Base-by-base conservation (phyloP, 2,329 filamentous ascomycete genomes). In the Calonectria montana region DNA sequence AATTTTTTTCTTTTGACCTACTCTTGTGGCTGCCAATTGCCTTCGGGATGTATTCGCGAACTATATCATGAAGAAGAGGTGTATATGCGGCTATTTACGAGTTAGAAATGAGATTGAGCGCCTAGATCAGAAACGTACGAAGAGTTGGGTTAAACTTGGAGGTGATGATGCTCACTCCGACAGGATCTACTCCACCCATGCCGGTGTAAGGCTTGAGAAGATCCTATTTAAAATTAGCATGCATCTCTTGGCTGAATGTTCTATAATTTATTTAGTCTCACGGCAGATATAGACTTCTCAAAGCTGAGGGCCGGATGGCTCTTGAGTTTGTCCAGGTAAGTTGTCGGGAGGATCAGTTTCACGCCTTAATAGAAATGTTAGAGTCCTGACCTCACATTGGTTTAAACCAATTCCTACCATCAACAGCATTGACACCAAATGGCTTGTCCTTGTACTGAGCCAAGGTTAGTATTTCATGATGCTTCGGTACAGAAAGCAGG, bases 61-160 rank as follows among this genome's bases (percentile, higher is more conserved):
- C 31, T 2, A 66, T 35, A 13, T 50, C 21, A 23, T 66, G 64
- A 3, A 66, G 6, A 13, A 18, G 64, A 35, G 64, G 64, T 2
- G 47, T 37, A 12, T 57, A 66, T 2, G 37, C 48, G 15, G 31
- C 64, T 66, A 10, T 25, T 16, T 18, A 23, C 2, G 7, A 18
- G 25, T 39, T 29, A 48, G 64, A 43, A 29, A 37, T 29, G 9
- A 7, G 10, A 31, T 18, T 25, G 2, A 37, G 9, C 5, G 2
- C n/a, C 2, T 25, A 3, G 23, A 25, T 6, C 16, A 16, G 27
- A 13, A 43, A 23, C 48, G 10, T 66, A 66, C 64, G 21, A 6
- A 66, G 31, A 43, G 47, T 57, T 43, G 64, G 64, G 64, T 66
- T 66, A 12, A 66, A 57, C 21, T 66, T 66, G n/a, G 31, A 55